phyloP scores from a whole-genome alignment of 176 grass and related monocot genomes.

The Tillandsia leiboldiana region DNA sequence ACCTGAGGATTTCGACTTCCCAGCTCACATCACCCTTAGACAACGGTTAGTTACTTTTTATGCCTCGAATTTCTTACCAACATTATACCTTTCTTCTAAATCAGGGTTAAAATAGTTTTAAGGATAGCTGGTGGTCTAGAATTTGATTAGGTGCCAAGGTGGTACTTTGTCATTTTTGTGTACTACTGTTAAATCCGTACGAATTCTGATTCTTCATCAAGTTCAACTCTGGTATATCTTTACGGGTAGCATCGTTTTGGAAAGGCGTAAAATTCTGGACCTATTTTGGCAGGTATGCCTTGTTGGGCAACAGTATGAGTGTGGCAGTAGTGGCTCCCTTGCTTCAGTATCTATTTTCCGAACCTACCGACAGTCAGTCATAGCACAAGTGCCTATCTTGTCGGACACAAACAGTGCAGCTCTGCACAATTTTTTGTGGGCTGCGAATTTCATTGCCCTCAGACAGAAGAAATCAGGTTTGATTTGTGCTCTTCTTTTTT shows the following conservation, averaged over 20 bases:
- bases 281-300: constrained; percentile 62
- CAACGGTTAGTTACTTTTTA: constrained; percentile 54
- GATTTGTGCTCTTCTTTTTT: not conserved
- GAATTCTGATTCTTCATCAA: not conserved
- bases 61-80: not conserved
- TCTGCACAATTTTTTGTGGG: not conserved
- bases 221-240: not conserved
- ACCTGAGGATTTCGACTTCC: constrained; percentile 66
- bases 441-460: not conserved
- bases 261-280: too few relatives aligned
- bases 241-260: not conserved
- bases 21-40: constrained; percentile 44
- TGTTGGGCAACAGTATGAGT: constrained; percentile 91
- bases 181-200: too few relatives aligned
- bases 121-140: too few relatives aligned
- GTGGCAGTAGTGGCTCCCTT: constrained; percentile 72
- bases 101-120: too few relatives aligned
- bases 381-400: not conserved
- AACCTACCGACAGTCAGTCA: constrained; percentile 13
- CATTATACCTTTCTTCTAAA: too few relatives aligned
- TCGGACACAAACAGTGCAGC: not conserved
- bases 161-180: too few relatives aligned
- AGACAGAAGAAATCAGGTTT: not conserved
- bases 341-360: constrained; percentile 64
- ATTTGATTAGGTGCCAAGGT: too few relatives aligned